These are phyloP conservation scores for Pseudonitzschia delicatissima DNA, from an alignment of 108 stramenopile genomes.

Conservation along the genomic window DNA sequence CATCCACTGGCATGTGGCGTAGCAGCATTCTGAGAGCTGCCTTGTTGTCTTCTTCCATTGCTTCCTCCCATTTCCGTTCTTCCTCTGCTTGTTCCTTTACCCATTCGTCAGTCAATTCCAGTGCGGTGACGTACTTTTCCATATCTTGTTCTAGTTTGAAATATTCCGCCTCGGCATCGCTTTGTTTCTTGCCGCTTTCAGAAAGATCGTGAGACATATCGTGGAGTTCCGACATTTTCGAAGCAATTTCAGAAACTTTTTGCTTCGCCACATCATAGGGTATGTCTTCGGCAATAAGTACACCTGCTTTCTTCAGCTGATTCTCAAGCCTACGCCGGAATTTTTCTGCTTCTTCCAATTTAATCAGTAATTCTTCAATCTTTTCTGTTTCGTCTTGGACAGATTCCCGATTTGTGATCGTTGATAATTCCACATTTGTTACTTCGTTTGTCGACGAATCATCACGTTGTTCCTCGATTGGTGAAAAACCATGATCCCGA, in stretches of 20 bases:
- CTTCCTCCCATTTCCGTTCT: conserved; percentile 41
- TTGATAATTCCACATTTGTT: neutral
- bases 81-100: conserved; percentile 23
- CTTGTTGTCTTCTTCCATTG: conserved; percentile 16
- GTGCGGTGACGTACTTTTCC: conserved; percentile 35
- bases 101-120: conserved; percentile 37
- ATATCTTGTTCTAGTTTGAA: conserved; percentile 34
- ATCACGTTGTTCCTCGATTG: neutral
- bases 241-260: conserved; percentile 23
- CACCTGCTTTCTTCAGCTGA: conserved; percentile 29
- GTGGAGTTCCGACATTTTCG: conserved; percentile 33
- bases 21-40: conserved; percentile 29
- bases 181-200: neutral
- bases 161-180: conserved; percentile 9
- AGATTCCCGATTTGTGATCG: neutral
- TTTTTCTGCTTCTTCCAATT: conserved; percentile 36
- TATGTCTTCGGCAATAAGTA: conserved; percentile 40
- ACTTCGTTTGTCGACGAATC: neutral
- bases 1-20: conserved; percentile 41
- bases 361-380: conserved; percentile 22
- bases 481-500: neutral
- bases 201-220: conserved; percentile 15
- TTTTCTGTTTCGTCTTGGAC: neutral
- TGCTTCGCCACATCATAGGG: conserved; percentile 35
- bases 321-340: conserved; percentile 31